Percentiles rank a stretch among this genome's conserved stretches.
phyloP scores from a whole-genome alignment of 2,329 filamentous ascomycete species.

The Ustulina deusta region DNA sequence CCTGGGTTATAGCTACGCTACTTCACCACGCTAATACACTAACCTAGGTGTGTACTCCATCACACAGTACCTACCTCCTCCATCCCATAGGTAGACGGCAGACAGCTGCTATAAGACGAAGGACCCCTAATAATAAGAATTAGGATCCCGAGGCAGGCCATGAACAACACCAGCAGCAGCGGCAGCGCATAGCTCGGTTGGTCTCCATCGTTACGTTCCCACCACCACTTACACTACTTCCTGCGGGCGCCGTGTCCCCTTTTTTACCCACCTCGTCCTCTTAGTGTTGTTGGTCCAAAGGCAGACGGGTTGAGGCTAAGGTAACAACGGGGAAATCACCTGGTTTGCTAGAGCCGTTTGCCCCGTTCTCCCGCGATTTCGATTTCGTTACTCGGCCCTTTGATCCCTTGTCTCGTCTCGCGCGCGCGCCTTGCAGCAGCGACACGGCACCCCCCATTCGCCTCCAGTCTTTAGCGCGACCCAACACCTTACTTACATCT shows the following conservation, averaged over 20 bases:
- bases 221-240: constrained; percentile 33
- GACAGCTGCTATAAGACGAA: constrained; percentile 24
- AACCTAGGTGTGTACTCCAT: background rate
- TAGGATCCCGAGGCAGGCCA: constrained; percentile 17
- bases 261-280: constrained; percentile 29
- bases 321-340: constrained; percentile 30
- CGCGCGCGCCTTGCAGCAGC: constrained; percentile 36
- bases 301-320: constrained; percentile 24
- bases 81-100: background rate
- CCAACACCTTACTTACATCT: constrained; percentile 10
- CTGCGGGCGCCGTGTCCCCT: constrained; percentile 38
- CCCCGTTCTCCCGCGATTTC: constrained; percentile 30
- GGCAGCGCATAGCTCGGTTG: constrained; percentile 34
- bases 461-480: constrained; percentile 33
- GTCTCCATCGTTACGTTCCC: constrained; percentile 34
- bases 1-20: background rate
- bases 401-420: constrained; percentile 44
- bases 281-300: constrained; percentile 19
- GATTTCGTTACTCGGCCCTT: constrained; percentile 48
- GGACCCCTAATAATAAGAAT: constrained; percentile 12
- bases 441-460: constrained; percentile 37
- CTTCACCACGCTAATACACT: background rate
- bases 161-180: constrained; percentile 5
- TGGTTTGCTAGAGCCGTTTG: constrained; percentile 28
- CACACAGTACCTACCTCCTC: background rate